Evolutionary conservation across 78 protist genomes (phyloP).

Genomic region (Dictyostelium citrinum): DNA sequence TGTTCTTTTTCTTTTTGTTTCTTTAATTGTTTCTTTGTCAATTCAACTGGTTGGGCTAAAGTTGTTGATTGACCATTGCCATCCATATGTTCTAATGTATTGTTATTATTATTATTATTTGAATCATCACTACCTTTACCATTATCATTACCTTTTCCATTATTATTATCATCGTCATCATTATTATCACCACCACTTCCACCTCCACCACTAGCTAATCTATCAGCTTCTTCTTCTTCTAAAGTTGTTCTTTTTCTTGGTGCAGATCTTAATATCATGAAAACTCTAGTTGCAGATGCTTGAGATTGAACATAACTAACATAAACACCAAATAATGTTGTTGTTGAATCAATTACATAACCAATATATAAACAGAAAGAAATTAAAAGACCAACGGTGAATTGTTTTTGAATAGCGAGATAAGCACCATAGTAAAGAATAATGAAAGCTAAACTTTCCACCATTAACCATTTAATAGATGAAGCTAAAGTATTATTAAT

Average conservation of each 20-base stretch:
- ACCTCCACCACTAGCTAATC: neutral
- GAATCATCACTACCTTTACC: neutral
- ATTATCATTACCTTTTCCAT: neutral
- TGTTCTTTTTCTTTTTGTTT: conserved; percentile 30
- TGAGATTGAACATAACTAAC: conserved; percentile 63
- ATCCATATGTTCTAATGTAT: neutral
- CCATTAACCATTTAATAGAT: conserved; percentile 61
- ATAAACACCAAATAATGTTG: conserved; percentile 49
- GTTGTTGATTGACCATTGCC: conserved; percentile 6
- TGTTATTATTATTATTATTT: neutral
- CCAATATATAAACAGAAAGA: conserved; percentile 51
- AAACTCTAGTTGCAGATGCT: conserved; percentile 51
- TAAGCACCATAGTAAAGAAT: conserved; percentile 72
- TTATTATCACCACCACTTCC: neutral
- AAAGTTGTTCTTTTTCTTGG: conserved; percentile 44
- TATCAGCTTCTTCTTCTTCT: conserved; percentile 17
- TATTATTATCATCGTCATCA: neutral
- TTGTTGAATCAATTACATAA: conserved; percentile 53
- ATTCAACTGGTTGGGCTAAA: neutral
- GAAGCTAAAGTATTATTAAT: conserved; percentile 32
- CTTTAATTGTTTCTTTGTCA: conserved; percentile 23
- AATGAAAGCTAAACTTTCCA: conserved; percentile 42
- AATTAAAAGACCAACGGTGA: conserved; percentile 68
- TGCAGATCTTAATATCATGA: conserved; percentile 48
- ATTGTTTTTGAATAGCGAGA: conserved; percentile 8